Evolutionary conservation across 2,329 filamentous ascomycete species (phyloP).

Genomic region (Epichloe scottii): DNA sequence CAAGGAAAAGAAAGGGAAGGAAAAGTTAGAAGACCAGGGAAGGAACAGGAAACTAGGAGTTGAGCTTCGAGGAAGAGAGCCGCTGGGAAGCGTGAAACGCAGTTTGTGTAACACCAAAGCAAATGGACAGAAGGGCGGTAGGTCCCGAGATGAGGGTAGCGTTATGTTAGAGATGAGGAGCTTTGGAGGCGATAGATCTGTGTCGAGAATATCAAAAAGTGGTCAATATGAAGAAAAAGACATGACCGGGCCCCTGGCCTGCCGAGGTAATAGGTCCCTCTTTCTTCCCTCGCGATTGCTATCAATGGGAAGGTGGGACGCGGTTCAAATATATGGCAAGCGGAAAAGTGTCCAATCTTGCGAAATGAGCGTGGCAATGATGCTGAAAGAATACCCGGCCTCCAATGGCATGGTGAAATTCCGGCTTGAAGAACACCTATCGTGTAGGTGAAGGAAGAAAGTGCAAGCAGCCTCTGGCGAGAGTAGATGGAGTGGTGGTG

Average conservation of each 20-base stretch:
- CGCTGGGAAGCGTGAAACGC: constrained; percentile 14
- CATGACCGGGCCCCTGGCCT: not conserved
- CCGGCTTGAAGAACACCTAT: not conserved
- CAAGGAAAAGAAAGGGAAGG: not conserved
- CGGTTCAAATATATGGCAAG: constrained; percentile 1
- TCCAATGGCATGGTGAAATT: constrained; percentile 6
- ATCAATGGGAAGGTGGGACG: constrained; percentile 5
- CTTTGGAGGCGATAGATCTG: constrained; percentile 5
- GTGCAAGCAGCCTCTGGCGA: not conserved
- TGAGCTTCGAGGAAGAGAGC: constrained; percentile 8
- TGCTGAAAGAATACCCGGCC: constrained; percentile 1
- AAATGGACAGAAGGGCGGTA: constrained; percentile 7
- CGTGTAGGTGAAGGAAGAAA: constrained; percentile 1
- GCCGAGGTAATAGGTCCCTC: constrained; percentile 4
- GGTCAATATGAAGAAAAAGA: not conserved
- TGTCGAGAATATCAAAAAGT: not conserved
- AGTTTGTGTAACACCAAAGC: constrained; percentile 13
- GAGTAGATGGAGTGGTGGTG: not conserved
- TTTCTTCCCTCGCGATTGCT: constrained; percentile 4
- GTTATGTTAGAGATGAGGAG: constrained; percentile 5
- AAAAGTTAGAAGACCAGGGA: not conserved
- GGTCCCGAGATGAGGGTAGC: not conserved
- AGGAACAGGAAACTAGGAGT: constrained; percentile 2
- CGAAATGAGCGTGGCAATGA: not conserved
- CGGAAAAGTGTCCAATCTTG: not conserved